phyloP scores from a whole-genome alignment of 2,329 filamentous ascomycete species.

The Curvularia hawaiiensis region DNA sequence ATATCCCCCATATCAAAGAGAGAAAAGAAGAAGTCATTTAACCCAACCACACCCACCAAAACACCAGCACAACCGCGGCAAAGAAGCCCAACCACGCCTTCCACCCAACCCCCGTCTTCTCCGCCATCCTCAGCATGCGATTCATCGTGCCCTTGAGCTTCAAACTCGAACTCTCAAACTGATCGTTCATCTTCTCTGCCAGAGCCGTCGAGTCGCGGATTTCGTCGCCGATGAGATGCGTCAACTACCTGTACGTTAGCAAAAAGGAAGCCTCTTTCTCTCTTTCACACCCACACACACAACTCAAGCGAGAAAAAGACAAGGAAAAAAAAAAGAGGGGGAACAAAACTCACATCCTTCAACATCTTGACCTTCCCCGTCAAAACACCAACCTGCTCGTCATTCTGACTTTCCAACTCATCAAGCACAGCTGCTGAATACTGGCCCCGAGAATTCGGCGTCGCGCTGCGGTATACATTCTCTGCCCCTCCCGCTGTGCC shows the following conservation, averaged over 20 bases:
- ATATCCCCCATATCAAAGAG: no score
- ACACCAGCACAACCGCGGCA: slow-evolving; percentile 77
- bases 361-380: slow-evolving; percentile 86
- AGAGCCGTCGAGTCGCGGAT: slow-evolving; percentile 88
- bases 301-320: no score
- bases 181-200: slow-evolving; percentile 94
- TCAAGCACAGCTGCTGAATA: slow-evolving; percentile 91
- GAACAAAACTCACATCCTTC: slow-evolving; percentile 72
- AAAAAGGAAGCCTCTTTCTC: no score
- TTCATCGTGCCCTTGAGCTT: slow-evolving; percentile 93
- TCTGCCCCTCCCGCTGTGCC: neutral
- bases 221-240: slow-evolving; percentile 90
- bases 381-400: slow-evolving; percentile 87
- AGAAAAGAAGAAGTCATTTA: neutral
- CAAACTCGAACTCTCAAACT: slow-evolving; percentile 83
- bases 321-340: neutral
- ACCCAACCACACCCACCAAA: slow-evolving; percentile 85
- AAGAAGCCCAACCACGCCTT: slow-evolving; percentile 93
- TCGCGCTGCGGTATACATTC: slow-evolving; percentile 46
- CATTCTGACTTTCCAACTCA: slow-evolving; percentile 95
- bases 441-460: slow-evolving; percentile 71
- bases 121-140: slow-evolving; percentile 93
- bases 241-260: slow-evolving; percentile 61
- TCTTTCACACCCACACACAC: no score
- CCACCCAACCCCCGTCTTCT: slow-evolving; percentile 94